These are phyloP conservation scores for Nigrograna mackinnonii DNA, from an alignment of 2,329 filamentous ascomycete genomes.

Conservation along the genomic window DNA sequence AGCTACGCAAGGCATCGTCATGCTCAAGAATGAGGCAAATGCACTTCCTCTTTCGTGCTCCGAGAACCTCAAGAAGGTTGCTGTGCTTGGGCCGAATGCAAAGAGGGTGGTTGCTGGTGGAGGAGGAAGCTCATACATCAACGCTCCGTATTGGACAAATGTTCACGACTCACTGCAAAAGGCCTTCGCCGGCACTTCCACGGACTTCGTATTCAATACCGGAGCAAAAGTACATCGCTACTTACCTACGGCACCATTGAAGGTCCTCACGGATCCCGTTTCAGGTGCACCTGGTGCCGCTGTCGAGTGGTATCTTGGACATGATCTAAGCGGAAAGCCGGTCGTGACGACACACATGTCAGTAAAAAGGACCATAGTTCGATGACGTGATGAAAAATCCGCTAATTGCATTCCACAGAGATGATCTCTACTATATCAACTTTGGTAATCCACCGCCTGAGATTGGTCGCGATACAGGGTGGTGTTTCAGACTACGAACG, in stretches of 20 bases:
- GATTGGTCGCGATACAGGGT: not conserved
- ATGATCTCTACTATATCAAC: not conserved
- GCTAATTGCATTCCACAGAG: too few species aligned
- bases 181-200: not conserved
- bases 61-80: slow-evolving; percentile 58
- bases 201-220: not conserved
- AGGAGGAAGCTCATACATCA: slow-evolving; percentile 29
- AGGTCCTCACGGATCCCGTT: not conserved
- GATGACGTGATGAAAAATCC: too few species aligned
- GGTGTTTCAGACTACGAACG: not conserved
- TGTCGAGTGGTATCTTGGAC: not conserved
- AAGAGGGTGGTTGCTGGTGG: slow-evolving; percentile 47
- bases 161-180: not conserved
- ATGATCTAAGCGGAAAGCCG: not conserved
- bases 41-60: slow-evolving; percentile 68
- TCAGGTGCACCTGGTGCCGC: not conserved
- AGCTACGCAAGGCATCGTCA: slow-evolving; percentile 69
- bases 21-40: slow-evolving; percentile 71
- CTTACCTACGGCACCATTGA: not conserved
- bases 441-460: not conserved
- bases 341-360: not conserved
- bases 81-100: slow-evolving; percentile 69
- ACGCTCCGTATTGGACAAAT: not conserved
- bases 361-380: too few species aligned
- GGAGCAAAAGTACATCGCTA: not conserved